These are phyloP conservation scores for Physaria fendleri DNA, from an alignment of 345 rosid species.

Conservation along the genomic window DNA sequence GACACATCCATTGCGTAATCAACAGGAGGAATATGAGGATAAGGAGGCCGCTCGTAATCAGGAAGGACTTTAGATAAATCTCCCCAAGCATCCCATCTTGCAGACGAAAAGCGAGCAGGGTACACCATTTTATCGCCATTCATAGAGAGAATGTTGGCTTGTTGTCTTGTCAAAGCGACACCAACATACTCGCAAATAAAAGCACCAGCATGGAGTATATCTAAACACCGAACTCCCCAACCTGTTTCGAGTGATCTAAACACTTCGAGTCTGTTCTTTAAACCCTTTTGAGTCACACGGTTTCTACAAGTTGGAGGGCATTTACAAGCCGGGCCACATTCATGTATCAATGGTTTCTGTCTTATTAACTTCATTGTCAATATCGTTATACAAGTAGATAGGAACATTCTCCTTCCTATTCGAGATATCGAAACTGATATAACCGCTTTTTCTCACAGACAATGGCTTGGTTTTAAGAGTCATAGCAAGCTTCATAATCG, in stretches of 20 bases:
- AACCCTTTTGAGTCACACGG: constrained; percentile 71
- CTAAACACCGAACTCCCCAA: constrained; percentile 91
- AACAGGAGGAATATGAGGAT: constrained; percentile 71
- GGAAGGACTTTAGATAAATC: constrained; percentile 65
- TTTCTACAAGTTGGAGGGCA: constrained; percentile 79
- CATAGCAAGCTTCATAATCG: constrained; percentile 56
- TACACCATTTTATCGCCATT: constrained; percentile 73
- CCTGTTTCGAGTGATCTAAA: constrained; percentile 88
- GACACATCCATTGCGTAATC: constrained; percentile 96
- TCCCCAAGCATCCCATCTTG: constrained; percentile 82
- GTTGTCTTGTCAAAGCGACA: constrained; percentile 79
- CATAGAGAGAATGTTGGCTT: constrained; percentile 71
- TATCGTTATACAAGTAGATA: constrained; percentile 63
- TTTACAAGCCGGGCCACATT: constrained; percentile 67
- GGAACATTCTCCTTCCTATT: constrained; percentile 55
- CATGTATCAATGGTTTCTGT: constrained; percentile 68
- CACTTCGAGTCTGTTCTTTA: constrained; percentile 65
- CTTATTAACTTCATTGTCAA: constrained; percentile 61
- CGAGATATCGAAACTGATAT: constrained; percentile 71
- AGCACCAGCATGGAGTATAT: constrained; percentile 80
- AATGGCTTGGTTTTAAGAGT: constrained; percentile 49
- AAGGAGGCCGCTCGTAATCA: constrained; percentile 44
- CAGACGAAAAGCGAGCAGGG: constrained; percentile 59
- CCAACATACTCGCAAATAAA: constrained; percentile 92
- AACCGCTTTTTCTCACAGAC: constrained; percentile 60